A percentile compares a stretch with the other conserved stretches of the same genome.
These are phyloP conservation scores for Marasmius sp. DNA, from an alignment of 1,284 basidiomycete genomes.

Conservation along the genomic window DNA sequence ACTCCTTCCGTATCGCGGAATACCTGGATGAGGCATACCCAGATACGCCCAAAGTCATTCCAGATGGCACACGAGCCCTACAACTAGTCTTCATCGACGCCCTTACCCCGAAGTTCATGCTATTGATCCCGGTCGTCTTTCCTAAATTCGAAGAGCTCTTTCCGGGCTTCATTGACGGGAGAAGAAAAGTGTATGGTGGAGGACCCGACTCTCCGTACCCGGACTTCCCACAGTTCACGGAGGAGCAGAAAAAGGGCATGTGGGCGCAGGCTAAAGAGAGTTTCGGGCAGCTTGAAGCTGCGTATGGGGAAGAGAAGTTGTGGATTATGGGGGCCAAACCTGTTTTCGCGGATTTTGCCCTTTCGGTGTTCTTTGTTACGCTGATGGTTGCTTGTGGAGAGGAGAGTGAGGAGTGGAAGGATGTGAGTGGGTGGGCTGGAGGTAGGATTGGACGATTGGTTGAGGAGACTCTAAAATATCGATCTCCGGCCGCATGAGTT, in stretches of 20 bases:
- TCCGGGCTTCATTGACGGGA: slow-evolving; percentile 26
- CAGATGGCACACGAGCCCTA: neutral
- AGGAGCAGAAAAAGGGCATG: neutral
- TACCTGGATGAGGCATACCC: slow-evolving; percentile 13
- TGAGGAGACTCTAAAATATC: neutral
- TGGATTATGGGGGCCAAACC: slow-evolving; percentile 27
- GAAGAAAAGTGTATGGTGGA: slow-evolving; percentile 25
- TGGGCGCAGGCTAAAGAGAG: neutral
- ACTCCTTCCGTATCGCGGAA: slow-evolving; percentile 15
- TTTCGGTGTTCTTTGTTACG: slow-evolving; percentile 27
- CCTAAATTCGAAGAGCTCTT: slow-evolving; percentile 17
- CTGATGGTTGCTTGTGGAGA: slow-evolving; percentile 21
- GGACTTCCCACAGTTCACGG: neutral
- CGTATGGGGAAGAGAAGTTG: slow-evolving; percentile 17
- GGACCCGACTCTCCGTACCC: neutral
- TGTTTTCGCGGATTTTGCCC: slow-evolving; percentile 32
- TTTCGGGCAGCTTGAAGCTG: slow-evolving; percentile 11
- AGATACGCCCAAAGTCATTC: neutral
- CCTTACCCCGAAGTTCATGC: neutral
- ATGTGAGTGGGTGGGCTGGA: slow-evolving; percentile 29
- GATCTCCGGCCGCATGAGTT: slow-evolving; percentile 18
- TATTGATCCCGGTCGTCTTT: neutral
- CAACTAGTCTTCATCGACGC: neutral
- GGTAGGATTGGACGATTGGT: slow-evolving; percentile 10
- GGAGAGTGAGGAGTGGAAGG: slow-evolving; percentile 25